phyloP scores from a whole-genome alignment of 2,329 filamentous ascomycete genomes.

The Calonectria crousiana region DNA sequence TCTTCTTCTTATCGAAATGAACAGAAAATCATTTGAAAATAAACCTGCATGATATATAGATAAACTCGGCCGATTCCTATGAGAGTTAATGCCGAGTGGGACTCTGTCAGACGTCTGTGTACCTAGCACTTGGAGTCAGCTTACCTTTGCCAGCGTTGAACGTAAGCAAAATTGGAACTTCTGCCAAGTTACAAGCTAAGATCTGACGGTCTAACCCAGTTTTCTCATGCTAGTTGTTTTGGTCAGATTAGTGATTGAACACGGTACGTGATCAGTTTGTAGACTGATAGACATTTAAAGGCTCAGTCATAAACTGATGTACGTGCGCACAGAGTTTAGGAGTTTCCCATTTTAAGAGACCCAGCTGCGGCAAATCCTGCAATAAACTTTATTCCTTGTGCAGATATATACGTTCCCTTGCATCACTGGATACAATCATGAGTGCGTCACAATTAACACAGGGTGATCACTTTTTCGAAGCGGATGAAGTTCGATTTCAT shows the following conservation, averaged over 20 bases:
- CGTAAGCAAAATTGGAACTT: not conserved
- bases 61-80: too few relatives aligned
- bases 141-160: not conserved
- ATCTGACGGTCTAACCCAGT: not conserved
- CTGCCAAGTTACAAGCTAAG: not conserved
- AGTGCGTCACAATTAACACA: not conserved
- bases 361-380: not conserved
- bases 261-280: not conserved
- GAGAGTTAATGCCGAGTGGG: too few relatives aligned
- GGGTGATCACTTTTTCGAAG: conserved; percentile 16
- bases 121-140: too few relatives aligned
- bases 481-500: conserved; percentile 10
- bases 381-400: not conserved
- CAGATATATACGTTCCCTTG: not conserved
- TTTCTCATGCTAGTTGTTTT: not conserved
- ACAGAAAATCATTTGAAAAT: too few relatives aligned
- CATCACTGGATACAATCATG: not conserved
- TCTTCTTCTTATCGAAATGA: too few relatives aligned
- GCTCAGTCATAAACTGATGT: not conserved
- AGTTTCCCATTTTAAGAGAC: not conserved
- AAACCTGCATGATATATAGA: too few relatives aligned
- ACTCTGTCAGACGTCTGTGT: too few relatives aligned
- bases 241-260: not conserved
- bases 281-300: not conserved
- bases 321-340: not conserved